Conservation (phyloP, 805 yeast species). For the Kazachstania bromeliacearum region DNA sequence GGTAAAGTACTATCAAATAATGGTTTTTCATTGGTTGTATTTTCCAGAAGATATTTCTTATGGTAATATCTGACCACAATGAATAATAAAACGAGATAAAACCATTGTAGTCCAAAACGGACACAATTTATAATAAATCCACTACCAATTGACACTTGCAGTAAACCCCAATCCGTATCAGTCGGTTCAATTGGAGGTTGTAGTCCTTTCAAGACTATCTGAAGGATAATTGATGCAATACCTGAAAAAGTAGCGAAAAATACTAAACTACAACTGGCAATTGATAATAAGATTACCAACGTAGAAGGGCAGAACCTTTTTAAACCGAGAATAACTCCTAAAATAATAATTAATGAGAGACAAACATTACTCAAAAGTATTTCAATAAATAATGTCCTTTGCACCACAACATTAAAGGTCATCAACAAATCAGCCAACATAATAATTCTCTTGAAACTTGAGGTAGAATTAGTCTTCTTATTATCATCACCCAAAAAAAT, state of each 20-base stretch:
- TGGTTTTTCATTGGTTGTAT: too few species aligned
- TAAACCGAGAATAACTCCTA: too few species aligned
- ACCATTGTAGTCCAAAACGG: conserved; percentile 11
- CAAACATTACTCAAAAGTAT: conserved; percentile 3
- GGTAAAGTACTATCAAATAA: not conserved
- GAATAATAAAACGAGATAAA: not conserved
- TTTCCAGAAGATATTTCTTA: too few species aligned
- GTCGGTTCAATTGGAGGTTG: conserved; percentile 8
- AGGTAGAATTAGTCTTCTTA: not conserved
- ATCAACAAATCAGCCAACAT: conserved; percentile 11
- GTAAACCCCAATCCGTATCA: conserved; percentile 13
- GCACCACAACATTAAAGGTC: conserved; percentile 7
- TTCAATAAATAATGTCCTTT: not conserved
- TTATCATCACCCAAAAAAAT: conserved; percentile 6
- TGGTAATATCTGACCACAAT: too few species aligned
- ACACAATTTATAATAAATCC: conserved; percentile 16
- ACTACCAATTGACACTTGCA: conserved; percentile 12
- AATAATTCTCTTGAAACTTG: conserved; percentile 6
- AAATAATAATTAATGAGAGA: too few species aligned
- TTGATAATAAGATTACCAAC: too few species aligned
- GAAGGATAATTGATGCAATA: conserved; percentile 7
- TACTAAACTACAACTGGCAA: too few species aligned
- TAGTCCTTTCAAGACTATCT: conserved; percentile 10
- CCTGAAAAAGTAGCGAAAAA: conserved; percentile 11
- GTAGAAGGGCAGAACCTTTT: too few species aligned